Percentiles rank a stretch among this genome's conserved stretches.
These are phyloP conservation scores for Apiotrichum mycotoxinovorans DNA, from an alignment of 1,284 basidiomycete species.

Conservation along the genomic window DNA sequence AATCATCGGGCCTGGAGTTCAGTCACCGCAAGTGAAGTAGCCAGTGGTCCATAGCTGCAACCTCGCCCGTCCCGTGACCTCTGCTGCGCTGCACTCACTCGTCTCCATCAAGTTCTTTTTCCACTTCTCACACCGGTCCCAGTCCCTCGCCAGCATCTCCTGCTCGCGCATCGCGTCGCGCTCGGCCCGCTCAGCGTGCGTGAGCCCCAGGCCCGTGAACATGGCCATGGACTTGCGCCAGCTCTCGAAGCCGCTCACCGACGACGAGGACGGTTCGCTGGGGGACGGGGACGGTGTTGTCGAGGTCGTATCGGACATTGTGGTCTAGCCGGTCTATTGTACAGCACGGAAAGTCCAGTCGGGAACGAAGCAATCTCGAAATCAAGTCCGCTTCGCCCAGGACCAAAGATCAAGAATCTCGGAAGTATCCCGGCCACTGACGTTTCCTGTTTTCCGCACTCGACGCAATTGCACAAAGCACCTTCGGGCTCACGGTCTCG, in stretches of 20 bases:
- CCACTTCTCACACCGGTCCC: conserved; percentile 53
- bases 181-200: conserved; percentile 34
- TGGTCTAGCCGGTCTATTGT: no score
- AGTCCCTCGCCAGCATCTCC: conserved; percentile 44
- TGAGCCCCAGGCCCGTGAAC: conserved; percentile 50
- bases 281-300: background rate
- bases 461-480: no score
- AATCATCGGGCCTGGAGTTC: conserved; percentile 66
- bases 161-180: conserved; percentile 11
- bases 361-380: no score
- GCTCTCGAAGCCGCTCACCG: conserved; percentile 41
- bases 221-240: conserved; percentile 47
- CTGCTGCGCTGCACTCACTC: conserved; percentile 39
- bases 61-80: background rate
- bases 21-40: no score
- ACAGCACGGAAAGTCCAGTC: no score
- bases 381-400: no score
- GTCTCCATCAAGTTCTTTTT: conserved; percentile 50
- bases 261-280: background rate
- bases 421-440: no score
- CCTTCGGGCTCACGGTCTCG: no score
- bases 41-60: no score
- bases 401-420: no score
- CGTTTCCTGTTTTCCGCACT: no score
- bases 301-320: background rate